Evolutionary conservation across 306 rosid species (phyloP), one percentile per base, ranked within the genome.

Genomic region (Trifolium subterraneum): DNA sequence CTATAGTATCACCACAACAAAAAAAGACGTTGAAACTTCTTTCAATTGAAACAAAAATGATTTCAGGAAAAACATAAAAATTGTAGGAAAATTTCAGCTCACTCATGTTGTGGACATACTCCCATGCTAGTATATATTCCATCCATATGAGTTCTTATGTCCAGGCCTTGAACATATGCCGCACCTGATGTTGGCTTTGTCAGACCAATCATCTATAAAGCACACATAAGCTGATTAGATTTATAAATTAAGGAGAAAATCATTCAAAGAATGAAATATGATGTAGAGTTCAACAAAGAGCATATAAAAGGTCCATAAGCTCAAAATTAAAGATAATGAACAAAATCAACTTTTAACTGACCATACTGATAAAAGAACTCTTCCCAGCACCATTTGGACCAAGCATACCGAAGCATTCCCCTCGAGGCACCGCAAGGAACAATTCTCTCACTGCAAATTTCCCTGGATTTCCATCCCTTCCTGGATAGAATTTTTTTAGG

Each of bases 301-400:
- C 33, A 29, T 29, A 29, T 29, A 29, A 29, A 6, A 29, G 33
- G 33, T 29, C 6, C 33, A 29, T 29, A 29, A 29, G 33, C 33
- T 29, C 6, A 29, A 29, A 29, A 29, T 16, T 42, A 51, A 12
- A 52, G 58, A 48, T 35, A 31, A 58, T 10, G 35, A 22, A 62
- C 23, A 27, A 74, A 76, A 56, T 35, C 38, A 41, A 29, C 29
- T 42, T 48, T 77, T 42, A 68, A 79, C 98, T 87, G 36, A 93
- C 98, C 98, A 93, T 93, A 78, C 74, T 93, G 65, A 93, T 91
- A 85, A 91, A 93, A 81, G 98, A 91, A 75, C 96, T 89, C 82
- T 93, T 93, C 50, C 98, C 98, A 4, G 98, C 98, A 55, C 98
- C 98, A 51, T 93, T 93, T 16, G 97, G 97, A 60, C 98, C 98